These are phyloP conservation scores for Cymbidium sinense DNA, from an alignment of 106 monocot species.

Conservation along the genomic window DNA sequence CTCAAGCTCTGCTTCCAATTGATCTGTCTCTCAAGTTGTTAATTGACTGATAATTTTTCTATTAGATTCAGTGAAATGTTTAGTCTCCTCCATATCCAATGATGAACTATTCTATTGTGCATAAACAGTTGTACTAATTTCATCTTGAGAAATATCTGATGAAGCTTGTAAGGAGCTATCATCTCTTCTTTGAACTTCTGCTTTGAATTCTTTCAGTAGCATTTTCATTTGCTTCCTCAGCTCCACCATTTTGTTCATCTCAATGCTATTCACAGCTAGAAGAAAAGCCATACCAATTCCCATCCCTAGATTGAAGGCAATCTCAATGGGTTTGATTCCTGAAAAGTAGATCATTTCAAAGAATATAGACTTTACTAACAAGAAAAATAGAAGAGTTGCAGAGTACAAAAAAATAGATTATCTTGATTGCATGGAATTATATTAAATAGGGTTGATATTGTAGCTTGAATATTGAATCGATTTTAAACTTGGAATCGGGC, in stretches of 20 bases:
- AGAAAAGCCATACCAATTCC: conserved; percentile 32
- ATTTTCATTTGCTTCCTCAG: conserved; percentile 43
- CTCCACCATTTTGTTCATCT: conserved; percentile 44
- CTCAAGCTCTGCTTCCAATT: conserved; percentile 3
- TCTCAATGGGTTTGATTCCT: conserved; percentile 19
- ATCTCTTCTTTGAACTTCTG: conserved; percentile 22
- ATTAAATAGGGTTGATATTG: too few relatives aligned
- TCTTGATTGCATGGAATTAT: too few relatives aligned
- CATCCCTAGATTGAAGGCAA: conserved; percentile 29
- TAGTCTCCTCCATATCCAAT: too few relatives aligned
- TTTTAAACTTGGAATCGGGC: too few relatives aligned
- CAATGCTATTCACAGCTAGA: conserved; percentile 24
- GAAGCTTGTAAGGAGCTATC: not conserved
- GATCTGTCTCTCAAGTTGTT: not conserved
- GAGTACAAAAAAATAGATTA: too few relatives aligned
- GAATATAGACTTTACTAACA: too few relatives aligned
- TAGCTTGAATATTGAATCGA: too few relatives aligned
- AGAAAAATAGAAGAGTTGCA: too few relatives aligned
- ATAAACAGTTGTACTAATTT: not conserved
- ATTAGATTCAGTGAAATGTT: not conserved
- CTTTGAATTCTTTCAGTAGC: conserved; percentile 36
- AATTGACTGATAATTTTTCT: not conserved
- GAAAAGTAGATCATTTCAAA: too few relatives aligned
- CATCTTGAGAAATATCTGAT: not conserved
- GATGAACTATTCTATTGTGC: too few relatives aligned